These are phyloP conservation scores for Epichloe baconii DNA, from an alignment of 2,329 filamentous ascomycete species.

Conservation along the genomic window DNA sequence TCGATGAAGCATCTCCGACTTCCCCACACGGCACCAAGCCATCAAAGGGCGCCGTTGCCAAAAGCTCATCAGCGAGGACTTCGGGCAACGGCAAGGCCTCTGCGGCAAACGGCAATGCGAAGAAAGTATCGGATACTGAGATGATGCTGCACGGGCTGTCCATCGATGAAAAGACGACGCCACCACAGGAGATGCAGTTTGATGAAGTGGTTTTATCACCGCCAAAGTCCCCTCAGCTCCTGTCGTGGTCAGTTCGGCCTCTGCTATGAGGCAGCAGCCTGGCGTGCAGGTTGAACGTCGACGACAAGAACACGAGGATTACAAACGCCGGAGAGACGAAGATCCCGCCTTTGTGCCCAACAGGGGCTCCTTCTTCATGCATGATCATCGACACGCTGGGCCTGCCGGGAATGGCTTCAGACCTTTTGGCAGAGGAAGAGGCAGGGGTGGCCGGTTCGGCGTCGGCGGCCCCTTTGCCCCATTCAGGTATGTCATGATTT, in stretches of 20 bases:
- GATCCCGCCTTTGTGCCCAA: slow-evolving; percentile 92
- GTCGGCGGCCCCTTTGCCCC: slow-evolving; percentile 46
- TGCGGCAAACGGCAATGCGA: slow-evolving; percentile 20
- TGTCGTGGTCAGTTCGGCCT: slow-evolving; percentile 41
- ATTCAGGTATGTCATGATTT: slow-evolving; percentile 41
- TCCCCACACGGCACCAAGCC: slow-evolving; percentile 28
- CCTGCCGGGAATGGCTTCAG: slow-evolving; percentile 66
- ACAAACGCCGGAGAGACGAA: slow-evolving; percentile 73
- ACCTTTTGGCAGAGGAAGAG: slow-evolving; percentile 54
- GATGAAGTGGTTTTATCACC: slow-evolving; percentile 29
- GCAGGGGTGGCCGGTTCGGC: slow-evolving; percentile 45
- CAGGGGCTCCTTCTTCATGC: slow-evolving; percentile 94
- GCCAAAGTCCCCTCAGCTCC: slow-evolving; percentile 31
- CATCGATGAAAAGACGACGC: slow-evolving; percentile 28
- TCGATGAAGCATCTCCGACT: slow-evolving; percentile 42
- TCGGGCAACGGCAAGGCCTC: slow-evolving; percentile 25
- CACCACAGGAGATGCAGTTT: slow-evolving; percentile 33
- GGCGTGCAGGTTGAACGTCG: slow-evolving; percentile 56
- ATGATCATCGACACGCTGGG: slow-evolving; percentile 77
- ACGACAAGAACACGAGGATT: slow-evolving; percentile 80
- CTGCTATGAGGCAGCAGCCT: slow-evolving; percentile 31
- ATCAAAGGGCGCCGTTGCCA: slow-evolving; percentile 24
- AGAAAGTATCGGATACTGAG: slow-evolving; percentile 38
- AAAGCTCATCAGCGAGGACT: slow-evolving; percentile 23
- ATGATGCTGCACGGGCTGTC: slow-evolving; percentile 44